phyloP scores from a whole-genome alignment of 768 basidiomycete species.

The Termitomyces heimii region DNA sequence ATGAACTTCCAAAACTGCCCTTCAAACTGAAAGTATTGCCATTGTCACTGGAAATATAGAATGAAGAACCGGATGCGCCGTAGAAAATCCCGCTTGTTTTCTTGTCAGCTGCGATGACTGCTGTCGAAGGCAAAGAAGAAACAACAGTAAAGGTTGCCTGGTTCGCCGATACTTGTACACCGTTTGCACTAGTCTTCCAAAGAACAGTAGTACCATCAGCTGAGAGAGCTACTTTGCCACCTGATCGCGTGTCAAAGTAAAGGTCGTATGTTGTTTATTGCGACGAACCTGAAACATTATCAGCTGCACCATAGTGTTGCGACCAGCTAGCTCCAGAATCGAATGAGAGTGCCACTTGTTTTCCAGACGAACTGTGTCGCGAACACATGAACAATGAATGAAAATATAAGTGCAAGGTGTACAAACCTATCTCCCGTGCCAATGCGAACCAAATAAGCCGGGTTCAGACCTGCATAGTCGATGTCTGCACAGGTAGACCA shows the following conservation, averaged over 20 bases:
- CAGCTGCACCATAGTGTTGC: constrained; percentile 50
- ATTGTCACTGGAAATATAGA: constrained; percentile 56
- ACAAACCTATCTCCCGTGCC: constrained; percentile 44
- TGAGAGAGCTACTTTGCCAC: constrained; percentile 39
- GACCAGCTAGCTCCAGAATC: constrained; percentile 52
- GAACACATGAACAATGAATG: neutral
- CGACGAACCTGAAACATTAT: constrained; percentile 32
- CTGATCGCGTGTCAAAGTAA: constrained; percentile 11
- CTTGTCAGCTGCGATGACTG: constrained; percentile 62
- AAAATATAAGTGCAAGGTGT: neutral
- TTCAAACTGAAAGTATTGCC: constrained; percentile 44
- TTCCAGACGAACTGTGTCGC: constrained; percentile 30
- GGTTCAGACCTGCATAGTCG: constrained; percentile 48
- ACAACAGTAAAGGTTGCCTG: constrained; percentile 44
- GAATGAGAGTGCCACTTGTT: constrained; percentile 52
- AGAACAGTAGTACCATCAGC: constrained; percentile 53
- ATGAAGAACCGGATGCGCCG: constrained; percentile 45
- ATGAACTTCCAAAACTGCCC: constrained; percentile 41
- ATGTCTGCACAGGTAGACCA: constrained; percentile 43
- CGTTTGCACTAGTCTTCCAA: constrained; percentile 44
- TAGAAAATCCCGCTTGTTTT: constrained; percentile 52
- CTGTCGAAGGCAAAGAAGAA: constrained; percentile 41
- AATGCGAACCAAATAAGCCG: constrained; percentile 44
- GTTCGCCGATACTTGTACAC: constrained; percentile 48
- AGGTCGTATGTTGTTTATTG: neutral